These are phyloP conservation scores for Sporisorium reilianum DNA, from an alignment of 1,284 basidiomycete species.

Conservation along the genomic window DNA sequence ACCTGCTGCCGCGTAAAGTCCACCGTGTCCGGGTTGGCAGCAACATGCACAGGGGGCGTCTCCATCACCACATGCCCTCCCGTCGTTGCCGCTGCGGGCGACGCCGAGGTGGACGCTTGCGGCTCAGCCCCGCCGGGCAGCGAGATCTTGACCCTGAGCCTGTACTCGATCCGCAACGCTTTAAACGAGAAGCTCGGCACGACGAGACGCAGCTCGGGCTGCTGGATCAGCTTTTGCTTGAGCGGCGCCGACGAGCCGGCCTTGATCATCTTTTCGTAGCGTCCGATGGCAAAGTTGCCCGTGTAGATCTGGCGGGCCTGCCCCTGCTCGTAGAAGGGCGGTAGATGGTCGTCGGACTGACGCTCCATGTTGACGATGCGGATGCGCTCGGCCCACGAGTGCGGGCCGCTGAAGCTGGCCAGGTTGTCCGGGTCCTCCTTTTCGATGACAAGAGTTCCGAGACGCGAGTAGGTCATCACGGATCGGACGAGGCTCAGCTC, in stretches of 20 bases:
- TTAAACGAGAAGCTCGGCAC: conserved; percentile 53
- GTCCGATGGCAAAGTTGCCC: conserved; percentile 48
- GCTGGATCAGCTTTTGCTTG: conserved; percentile 34
- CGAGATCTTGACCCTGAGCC: conserved; percentile 39
- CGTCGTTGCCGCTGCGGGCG: neutral
- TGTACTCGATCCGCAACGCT: conserved; percentile 46
- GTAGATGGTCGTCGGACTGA: conserved; percentile 43
- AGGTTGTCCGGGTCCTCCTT: conserved; percentile 50
- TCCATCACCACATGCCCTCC: conserved; percentile 32
- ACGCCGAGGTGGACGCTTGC: conserved; percentile 9
- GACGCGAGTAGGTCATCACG: conserved; percentile 51
- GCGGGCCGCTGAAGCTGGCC: conserved; percentile 41
- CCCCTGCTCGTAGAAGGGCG: conserved; percentile 47
- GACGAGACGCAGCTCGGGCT: conserved; percentile 42
- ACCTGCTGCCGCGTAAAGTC: conserved; percentile 39
- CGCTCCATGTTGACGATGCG: conserved; percentile 48
- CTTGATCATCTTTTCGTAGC: conserved; percentile 52
- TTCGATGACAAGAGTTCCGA: conserved; percentile 50
- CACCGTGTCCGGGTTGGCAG: conserved; percentile 49
- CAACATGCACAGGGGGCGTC: conserved; percentile 46
- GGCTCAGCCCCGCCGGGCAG: conserved; percentile 13
- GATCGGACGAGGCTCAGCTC: conserved; percentile 45
- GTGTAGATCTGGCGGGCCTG: conserved; percentile 41
- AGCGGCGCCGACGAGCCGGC: conserved; percentile 35
- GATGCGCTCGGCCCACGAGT: conserved; percentile 51